phyloP scores from a whole-genome alignment of 805 yeast species.

The Kurtzmaniella cleridarum region DNA sequence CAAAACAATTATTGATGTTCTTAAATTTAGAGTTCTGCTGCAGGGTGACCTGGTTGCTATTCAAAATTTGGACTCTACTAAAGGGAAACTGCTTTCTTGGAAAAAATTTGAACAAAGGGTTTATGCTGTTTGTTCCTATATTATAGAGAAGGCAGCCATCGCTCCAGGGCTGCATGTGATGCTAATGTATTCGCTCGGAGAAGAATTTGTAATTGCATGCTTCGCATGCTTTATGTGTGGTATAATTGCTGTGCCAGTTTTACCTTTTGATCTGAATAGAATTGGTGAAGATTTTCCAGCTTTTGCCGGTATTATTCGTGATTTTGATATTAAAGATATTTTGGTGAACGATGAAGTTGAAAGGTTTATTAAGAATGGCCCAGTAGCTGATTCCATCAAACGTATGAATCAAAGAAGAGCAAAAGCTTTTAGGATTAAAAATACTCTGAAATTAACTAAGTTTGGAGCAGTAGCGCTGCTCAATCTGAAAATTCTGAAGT shows the following conservation, averaged over 20 bases:
- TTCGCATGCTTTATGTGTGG: conserved; percentile 86
- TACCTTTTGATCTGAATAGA: conserved; percentile 62
- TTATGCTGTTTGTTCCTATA: conserved; percentile 66
- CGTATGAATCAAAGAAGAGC: conserved; percentile 27
- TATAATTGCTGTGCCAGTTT: conserved; percentile 67
- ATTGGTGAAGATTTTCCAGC: conserved; percentile 71
- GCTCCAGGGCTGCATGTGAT: conserved; percentile 69
- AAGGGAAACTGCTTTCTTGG: conserved; percentile 53
- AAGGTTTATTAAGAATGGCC: conserved; percentile 59
- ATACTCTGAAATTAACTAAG: conserved; percentile 56
- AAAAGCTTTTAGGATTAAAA: conserved; percentile 51
- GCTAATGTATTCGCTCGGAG: conserved; percentile 80
- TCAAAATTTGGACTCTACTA: conserved; percentile 31
- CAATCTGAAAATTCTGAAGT: conserved; percentile 38
- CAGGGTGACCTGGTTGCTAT: conserved; percentile 81
- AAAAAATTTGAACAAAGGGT: conserved; percentile 71
- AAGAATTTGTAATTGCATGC: conserved; percentile 77
- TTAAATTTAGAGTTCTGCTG: conserved; percentile 71
- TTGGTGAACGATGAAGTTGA: conserved; percentile 79
- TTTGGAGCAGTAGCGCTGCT: conserved; percentile 34
- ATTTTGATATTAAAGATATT: conserved; percentile 64
- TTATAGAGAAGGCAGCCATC: conserved; percentile 60
- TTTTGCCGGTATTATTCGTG: conserved; percentile 58
- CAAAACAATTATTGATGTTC: conserved; percentile 60
- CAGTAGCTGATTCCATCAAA: conserved; percentile 55